Percentiles rank a stretch among this genome's conserved stretches.
phyloP scores from a whole-genome alignment of 2,329 filamentous ascomycete genomes.

The Trichophyton rubrum region DNA sequence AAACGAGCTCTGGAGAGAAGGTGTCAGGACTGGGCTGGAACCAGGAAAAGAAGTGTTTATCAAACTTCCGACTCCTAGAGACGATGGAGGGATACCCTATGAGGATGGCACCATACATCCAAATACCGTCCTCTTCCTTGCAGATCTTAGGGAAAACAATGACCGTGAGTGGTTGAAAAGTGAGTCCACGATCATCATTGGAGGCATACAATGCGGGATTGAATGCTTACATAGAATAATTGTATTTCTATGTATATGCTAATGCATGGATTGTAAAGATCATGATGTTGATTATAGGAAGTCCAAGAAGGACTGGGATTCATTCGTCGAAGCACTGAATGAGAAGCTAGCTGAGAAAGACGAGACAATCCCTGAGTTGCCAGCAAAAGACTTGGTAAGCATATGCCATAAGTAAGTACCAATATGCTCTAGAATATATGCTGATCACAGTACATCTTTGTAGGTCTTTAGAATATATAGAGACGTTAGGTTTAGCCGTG shows the following conservation, averaged over 20 bases:
- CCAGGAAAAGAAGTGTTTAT: slow-evolving; percentile 51
- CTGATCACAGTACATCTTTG: neutral
- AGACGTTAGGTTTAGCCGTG: slow-evolving; percentile 71
- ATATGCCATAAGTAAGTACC: neutral
- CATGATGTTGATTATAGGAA: slow-evolving; percentile 69
- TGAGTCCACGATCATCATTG: slow-evolving; percentile 21
- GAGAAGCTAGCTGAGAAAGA: slow-evolving; percentile 59
- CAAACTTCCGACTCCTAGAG: slow-evolving; percentile 50
- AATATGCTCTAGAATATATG: neutral
- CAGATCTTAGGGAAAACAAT: slow-evolving; percentile 48
- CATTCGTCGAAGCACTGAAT: slow-evolving; percentile 61
- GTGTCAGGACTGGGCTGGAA: slow-evolving; percentile 42
- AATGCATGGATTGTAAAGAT: slow-evolving; percentile 36
- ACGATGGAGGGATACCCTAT: slow-evolving; percentile 47
- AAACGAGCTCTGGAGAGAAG: slow-evolving; percentile 45
- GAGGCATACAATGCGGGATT: neutral
- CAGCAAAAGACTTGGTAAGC: slow-evolving; percentile 63
- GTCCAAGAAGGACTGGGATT: slow-evolving; percentile 67
- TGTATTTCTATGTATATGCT: slow-evolving; percentile 2
- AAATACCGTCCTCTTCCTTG: slow-evolving; percentile 50
- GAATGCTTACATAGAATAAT: neutral
- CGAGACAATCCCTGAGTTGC: slow-evolving; percentile 73
- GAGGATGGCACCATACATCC: slow-evolving; percentile 47
- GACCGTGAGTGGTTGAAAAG: slow-evolving; percentile 53
- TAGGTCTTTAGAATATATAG: slow-evolving; percentile 74